Evolutionary conservation across 345 rosid genomes (phyloP).

Genomic region (Arabidopsis suecica): DNA sequence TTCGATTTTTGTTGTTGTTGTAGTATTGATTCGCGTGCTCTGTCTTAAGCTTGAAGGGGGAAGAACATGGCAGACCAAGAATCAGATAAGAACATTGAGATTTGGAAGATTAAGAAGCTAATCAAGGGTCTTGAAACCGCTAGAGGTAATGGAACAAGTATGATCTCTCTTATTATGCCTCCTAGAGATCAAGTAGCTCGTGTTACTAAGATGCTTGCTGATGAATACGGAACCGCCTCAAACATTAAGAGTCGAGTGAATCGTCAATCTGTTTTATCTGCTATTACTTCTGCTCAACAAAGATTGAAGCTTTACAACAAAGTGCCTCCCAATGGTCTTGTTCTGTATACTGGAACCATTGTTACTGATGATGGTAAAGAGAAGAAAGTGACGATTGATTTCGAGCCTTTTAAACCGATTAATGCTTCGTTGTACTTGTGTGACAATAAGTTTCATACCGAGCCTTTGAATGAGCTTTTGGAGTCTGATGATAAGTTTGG

Average conservation of each 20-base stretch:
- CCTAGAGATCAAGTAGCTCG: constrained; percentile 86
- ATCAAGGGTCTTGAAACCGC: constrained; percentile 88
- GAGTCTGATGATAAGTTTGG: constrained; percentile 95
- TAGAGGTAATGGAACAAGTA: constrained; percentile 91
- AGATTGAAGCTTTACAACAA: constrained; percentile 83
- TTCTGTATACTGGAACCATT: constrained; percentile 82
- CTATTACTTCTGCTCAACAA: constrained; percentile 94
- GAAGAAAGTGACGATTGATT: constrained; percentile 93
- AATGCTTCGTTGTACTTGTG: constrained; percentile 86
- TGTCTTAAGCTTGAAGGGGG: constrained; percentile 17
- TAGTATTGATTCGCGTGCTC: not conserved
- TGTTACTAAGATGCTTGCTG: constrained; percentile 93
- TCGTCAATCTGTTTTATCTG: constrained; percentile 86
- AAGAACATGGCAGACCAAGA: constrained; percentile 74
- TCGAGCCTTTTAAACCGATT: constrained; percentile 92
- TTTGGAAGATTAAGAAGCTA: constrained; percentile 90
- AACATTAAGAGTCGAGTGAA: constrained; percentile 92
- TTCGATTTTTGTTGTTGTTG: not conserved
- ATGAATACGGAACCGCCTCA: constrained; percentile 92
- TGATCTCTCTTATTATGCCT: constrained; percentile 96
- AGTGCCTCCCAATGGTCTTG: constrained; percentile 89
- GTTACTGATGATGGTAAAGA: constrained; percentile 89
- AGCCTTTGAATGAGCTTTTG: constrained; percentile 80
- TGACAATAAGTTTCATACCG: constrained; percentile 89
- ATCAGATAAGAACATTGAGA: constrained; percentile 87